Conservation (phyloP, 768 basidiomycete species). For the Guyanaporus albipodus region DNA sequence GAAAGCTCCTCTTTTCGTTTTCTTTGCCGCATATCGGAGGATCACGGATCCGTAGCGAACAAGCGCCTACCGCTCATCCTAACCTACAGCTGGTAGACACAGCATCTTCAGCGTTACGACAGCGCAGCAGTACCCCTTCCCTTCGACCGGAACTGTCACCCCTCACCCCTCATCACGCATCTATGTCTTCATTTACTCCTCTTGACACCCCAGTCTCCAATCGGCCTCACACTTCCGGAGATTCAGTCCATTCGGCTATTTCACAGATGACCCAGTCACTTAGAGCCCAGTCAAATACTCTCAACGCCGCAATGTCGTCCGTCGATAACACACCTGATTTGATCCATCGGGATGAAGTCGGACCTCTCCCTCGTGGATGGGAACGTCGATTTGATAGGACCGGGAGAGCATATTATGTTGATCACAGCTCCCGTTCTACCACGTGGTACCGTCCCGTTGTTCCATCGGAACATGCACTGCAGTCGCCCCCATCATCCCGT, state of each 20-base stretch:
- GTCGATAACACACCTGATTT: slow-evolving; percentile 6
- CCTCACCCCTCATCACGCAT: slow-evolving; percentile 14
- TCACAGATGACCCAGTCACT: slow-evolving; percentile 10
- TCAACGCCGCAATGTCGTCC: slow-evolving; percentile 2
- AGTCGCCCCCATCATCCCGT: slow-evolving; percentile 12
- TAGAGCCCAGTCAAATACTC: slow-evolving; percentile 12
- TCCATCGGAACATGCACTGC: slow-evolving; percentile 23
- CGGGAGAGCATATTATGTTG: slow-evolving; percentile 79
- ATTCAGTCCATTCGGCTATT: slow-evolving; percentile 5
- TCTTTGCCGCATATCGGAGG: slow-evolving; percentile 36
- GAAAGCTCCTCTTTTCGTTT: slow-evolving; percentile 70
- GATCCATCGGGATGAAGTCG: slow-evolving; percentile 53
- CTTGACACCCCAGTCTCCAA: slow-evolving; percentile 9
- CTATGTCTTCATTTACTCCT: slow-evolving; percentile 19
- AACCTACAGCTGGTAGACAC: slow-evolving; percentile 13
- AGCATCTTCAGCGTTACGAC: slow-evolving; percentile 10
- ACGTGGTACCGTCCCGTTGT: slow-evolving; percentile 63
- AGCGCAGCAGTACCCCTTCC: slow-evolving; percentile 22
- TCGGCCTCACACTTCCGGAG: slow-evolving; percentile 18
- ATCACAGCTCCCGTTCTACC: slow-evolving; percentile 77
- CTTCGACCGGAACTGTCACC: slow-evolving; percentile 19
- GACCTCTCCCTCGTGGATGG: slow-evolving; percentile 74
- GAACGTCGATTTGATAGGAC: slow-evolving; percentile 69
- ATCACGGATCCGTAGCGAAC: slow-evolving; percentile 17
- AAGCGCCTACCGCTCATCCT: slow-evolving; percentile 15